Conservation (phyloP, 352 stramenopile genomes). For the Phytophthora melonis region DNA sequence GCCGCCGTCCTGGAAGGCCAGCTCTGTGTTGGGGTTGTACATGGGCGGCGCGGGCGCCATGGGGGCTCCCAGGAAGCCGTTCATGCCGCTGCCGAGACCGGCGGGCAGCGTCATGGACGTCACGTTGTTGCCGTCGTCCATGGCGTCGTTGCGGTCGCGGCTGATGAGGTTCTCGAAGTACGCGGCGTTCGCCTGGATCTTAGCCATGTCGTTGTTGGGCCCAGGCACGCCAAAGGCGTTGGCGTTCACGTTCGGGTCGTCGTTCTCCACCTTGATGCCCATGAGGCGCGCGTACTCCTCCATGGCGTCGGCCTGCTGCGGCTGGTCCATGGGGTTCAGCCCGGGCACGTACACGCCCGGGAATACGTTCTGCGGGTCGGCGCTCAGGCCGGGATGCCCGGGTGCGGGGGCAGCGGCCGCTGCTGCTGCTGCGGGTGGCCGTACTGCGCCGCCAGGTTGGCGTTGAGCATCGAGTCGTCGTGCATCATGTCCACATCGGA, state of each 20-base stretch:
- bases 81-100: constrained; percentile 72
- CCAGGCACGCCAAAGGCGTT: constrained; percentile 44
- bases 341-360: constrained; percentile 60
- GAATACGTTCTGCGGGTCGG: constrained; percentile 41
- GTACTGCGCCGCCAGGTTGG: constrained; percentile 61
- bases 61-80: constrained; percentile 52
- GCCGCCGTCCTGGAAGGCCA: constrained; percentile 68
- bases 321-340: constrained; percentile 54
- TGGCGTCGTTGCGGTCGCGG: constrained; percentile 54
- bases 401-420: constrained; percentile 12
- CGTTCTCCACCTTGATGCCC: constrained; percentile 83
- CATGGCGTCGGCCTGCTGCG: constrained; percentile 61
- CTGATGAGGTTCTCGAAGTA: constrained; percentile 85
- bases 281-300: constrained; percentile 87
- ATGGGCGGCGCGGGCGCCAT: constrained; percentile 41
- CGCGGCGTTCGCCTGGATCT: constrained; percentile 84
- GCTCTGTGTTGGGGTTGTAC: constrained; percentile 66
- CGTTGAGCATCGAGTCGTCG: constrained; percentile 64
- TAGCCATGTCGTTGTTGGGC: constrained; percentile 55
- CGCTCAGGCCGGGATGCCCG: constrained; percentile 18
- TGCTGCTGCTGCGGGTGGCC: constrained; percentile 37
- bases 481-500: constrained; percentile 85
- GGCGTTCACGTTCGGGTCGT: constrained; percentile 44
- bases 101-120: constrained; percentile 76
- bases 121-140: constrained; percentile 61